Percentiles rank a stretch among this genome's conserved stretches.
phyloP scores from a whole-genome alignment of 2,329 filamentous ascomycete genomes.

The Aphanoascus verrucosus region DNA sequence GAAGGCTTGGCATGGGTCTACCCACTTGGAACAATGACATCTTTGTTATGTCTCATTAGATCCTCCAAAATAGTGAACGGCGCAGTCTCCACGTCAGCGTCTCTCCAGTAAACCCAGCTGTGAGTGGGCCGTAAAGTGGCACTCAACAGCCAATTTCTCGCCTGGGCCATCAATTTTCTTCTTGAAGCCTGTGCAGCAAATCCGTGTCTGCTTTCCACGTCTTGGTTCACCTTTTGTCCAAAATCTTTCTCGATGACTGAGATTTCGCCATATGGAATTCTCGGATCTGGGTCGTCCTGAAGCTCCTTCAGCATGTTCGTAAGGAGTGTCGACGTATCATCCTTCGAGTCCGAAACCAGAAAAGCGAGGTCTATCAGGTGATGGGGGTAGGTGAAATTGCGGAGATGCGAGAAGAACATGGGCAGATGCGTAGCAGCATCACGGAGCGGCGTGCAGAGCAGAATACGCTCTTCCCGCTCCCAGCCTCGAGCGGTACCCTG shows the following conservation, averaged over 20 bases:
- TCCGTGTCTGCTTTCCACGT: slow-evolving; percentile 93
- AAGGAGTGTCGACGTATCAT: slow-evolving; percentile 69
- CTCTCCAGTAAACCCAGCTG: slow-evolving; percentile 98
- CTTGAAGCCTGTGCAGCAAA: slow-evolving; percentile 91
- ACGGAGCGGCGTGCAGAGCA: slow-evolving; percentile 85
- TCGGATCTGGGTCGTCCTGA: slow-evolving; percentile 67
- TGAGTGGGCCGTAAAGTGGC: slow-evolving; percentile 88
- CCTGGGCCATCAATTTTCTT: slow-evolving; percentile 95
- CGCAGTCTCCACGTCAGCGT: slow-evolving; percentile 95
- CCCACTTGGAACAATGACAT: slow-evolving; percentile 96
- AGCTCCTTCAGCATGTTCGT: slow-evolving; percentile 64
- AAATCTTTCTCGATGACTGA: slow-evolving; percentile 99
- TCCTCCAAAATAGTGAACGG: slow-evolving; percentile 95
- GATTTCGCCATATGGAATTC: slow-evolving; percentile 84
- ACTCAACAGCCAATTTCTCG: slow-evolving; percentile 90
- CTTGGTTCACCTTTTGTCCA: slow-evolving; percentile 93
- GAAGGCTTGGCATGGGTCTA: slow-evolving; percentile 20
- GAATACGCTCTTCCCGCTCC: slow-evolving; percentile 90
- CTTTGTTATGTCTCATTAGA: slow-evolving; percentile 97
- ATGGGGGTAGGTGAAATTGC: slow-evolving; percentile 94
- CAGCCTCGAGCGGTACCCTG: slow-evolving; percentile 86
- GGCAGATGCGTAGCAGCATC: slow-evolving; percentile 84
- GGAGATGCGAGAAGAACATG: slow-evolving; percentile 98
- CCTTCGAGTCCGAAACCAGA: slow-evolving; percentile 93
- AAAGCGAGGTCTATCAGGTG: slow-evolving; percentile 94